Evolutionary conservation across 2,329 filamentous ascomycete genomes (phyloP).

Genomic region (Penicillium thymicola): DNA sequence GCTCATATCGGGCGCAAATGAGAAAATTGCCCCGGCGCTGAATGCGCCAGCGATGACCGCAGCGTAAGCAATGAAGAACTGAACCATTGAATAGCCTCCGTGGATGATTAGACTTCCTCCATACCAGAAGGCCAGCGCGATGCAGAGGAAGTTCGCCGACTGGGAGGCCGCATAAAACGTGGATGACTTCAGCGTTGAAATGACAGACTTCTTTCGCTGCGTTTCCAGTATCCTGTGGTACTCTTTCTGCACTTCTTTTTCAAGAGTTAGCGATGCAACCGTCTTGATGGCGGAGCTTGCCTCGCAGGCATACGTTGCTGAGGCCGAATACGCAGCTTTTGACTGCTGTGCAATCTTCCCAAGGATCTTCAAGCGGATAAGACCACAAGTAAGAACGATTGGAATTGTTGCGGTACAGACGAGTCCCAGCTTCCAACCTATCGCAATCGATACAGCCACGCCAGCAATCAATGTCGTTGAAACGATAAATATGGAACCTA

Average conservation of each 20-base stretch:
- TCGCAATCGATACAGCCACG: slow-evolving; percentile 64
- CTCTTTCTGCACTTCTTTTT: slow-evolving; percentile 69
- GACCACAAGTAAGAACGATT: slow-evolving; percentile 68
- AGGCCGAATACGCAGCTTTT: slow-evolving; percentile 73
- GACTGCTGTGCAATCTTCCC: slow-evolving; percentile 39
- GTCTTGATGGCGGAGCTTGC: slow-evolving; percentile 49
- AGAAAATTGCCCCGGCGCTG: slow-evolving; percentile 27
- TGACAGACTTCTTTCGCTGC: slow-evolving; percentile 66
- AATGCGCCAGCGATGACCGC: slow-evolving; percentile 37
- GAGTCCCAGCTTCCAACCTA: slow-evolving; percentile 87
- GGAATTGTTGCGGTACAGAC: slow-evolving; percentile 79
- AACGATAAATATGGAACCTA: slow-evolving; percentile 81
- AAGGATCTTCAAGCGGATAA: neutral
- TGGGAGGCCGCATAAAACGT: slow-evolving; percentile 28
- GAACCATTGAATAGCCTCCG: slow-evolving; percentile 42
- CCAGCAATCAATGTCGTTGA: slow-evolving; percentile 74
- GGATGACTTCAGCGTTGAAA: slow-evolving; percentile 50
- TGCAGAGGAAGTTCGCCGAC: slow-evolving; percentile 20
- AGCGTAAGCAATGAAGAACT: slow-evolving; percentile 47
- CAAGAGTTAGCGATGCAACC: slow-evolving; percentile 76
- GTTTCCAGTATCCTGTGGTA: slow-evolving; percentile 65
- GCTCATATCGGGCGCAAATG: slow-evolving; percentile 30
- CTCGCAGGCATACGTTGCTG: slow-evolving; percentile 84
- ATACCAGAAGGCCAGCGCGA: slow-evolving; percentile 60
- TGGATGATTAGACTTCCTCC: slow-evolving; percentile 55